These are phyloP conservation scores for Tagetes patula DNA, from an alignment of 129 eudicot genomes.

Conservation along the genomic window DNA sequence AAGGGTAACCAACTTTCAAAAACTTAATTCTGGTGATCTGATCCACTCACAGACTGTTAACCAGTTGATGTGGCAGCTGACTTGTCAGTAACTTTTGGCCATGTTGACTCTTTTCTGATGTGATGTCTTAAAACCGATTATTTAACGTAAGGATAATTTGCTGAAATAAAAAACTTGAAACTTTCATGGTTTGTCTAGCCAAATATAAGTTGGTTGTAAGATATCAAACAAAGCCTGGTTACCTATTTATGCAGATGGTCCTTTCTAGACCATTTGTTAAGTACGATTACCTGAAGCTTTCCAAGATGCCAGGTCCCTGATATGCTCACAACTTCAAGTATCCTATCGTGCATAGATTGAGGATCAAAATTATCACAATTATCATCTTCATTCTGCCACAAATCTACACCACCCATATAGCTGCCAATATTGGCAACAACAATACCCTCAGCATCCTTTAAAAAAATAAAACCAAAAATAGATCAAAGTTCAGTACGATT, in stretches of 20 bases:
- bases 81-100: not conserved
- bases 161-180: no score
- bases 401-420: slow-evolving; percentile 99
- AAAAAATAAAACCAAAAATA: slow-evolving; percentile 6
- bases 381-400: slow-evolving; percentile 99
- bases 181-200: not conserved
- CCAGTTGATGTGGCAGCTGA: not conserved
- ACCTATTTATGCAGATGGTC: not conserved
- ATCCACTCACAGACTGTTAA: no score
- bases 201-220: not conserved
- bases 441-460: slow-evolving; percentile 96
- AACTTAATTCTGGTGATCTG: no score
- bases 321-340: slow-evolving; percentile 92
- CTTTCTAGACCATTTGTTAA: not conserved
- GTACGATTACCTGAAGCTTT: no score
- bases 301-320: slow-evolving; percentile 88
- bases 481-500: not conserved
- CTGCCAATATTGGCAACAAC: slow-evolving; percentile 97
- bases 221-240: not conserved
- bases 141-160: not conserved
- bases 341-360: slow-evolving; percentile 94
- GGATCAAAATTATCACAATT: slow-evolving; percentile 85
- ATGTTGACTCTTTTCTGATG: not conserved
- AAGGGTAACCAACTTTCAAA: not conserved
- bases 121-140: not conserved